Evolutionary conservation across 306 rosid genomes (phyloP).

Genomic region (Senna siamea): DNA sequence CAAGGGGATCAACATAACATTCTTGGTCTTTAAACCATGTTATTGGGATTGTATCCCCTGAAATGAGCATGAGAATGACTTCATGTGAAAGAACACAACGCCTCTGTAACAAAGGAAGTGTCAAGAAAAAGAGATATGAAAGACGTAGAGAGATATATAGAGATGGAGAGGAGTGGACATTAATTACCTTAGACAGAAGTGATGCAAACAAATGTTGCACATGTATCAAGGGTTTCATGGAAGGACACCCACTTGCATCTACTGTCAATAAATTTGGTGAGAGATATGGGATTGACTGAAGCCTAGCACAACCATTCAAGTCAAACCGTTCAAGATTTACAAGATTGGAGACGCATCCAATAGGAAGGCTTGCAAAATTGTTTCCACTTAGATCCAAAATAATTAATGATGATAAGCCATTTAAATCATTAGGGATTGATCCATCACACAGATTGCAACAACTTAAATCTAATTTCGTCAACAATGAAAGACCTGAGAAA

Average conservation of each 20-base stretch:
- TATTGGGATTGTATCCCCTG: slow-evolving; percentile 4
- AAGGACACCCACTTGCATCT: neutral
- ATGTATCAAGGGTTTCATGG: neutral
- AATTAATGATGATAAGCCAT: neutral
- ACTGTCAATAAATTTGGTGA: neutral
- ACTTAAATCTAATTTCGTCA: neutral
- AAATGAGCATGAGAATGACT: slow-evolving; percentile 14
- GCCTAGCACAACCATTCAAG: neutral
- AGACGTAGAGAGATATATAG: too few species aligned
- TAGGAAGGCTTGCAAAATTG: neutral
- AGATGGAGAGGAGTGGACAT: too few species aligned
- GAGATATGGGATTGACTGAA: neutral
- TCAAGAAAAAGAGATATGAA: too few species aligned
- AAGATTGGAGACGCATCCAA: neutral
- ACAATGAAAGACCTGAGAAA: neutral
- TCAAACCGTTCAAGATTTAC: neutral
- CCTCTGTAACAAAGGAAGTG: too few species aligned
- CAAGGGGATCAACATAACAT: neutral
- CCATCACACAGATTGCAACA: neutral
- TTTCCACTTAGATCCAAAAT: neutral
- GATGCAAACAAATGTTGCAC: too few species aligned
- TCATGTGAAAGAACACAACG: neutral
- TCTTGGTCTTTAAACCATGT: neutral
- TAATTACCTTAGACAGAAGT: too few species aligned
- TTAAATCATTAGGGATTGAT: neutral